Evolutionary conservation across 192 early-diverging fungal species (phyloP), one percentile per base, ranked within the genome.

Genomic region (Mortierella antarctica): DNA sequence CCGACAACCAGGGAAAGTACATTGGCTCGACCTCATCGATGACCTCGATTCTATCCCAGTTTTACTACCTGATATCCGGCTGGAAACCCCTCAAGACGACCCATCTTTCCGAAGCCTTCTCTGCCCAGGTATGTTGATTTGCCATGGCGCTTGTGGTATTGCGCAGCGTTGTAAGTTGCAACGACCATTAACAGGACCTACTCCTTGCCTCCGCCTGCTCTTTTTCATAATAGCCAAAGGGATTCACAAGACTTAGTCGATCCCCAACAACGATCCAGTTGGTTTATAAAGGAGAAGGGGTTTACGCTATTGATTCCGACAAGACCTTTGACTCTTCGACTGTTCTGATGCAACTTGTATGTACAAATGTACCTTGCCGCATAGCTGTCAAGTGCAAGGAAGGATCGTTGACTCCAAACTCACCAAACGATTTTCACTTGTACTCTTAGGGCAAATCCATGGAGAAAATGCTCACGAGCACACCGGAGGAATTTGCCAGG

Each of bases 11-110:
- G 1, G 71, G 76, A 63, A 84, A 80, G 62, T 98, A 92, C 86
- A 85, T 90, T 21, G 92, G 95, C 15, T 97, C 96, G n/a, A 98
- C 96, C 2, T 97, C 96, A 15, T 96, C 95, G 6, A 92, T 95
- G 72, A 93, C 93, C 21, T 78, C 88, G 14, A 72, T 91, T 4
- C 73, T 98, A 4, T 89, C 94, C 5, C 93, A 97, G 18, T 73
- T 95, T 56, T 95, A 94, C 63, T 93, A 92, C 71, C 70, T 87
- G 46, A 83, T 97, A 20, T 92, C 95, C 3, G 84, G 85, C 9
- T 85, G 89, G 56, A 88, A 86, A 63, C 83, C 83, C 41, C 83
- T 94, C 8, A 86, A 95, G 70, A 87, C 85, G 0, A 74, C 63
- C 10, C 75, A 72, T 5, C 76, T 97, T 62, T 95, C 94, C 20